Conservation (phyloP, 106 monocot species). For the Platanthera guangdongensis region DNA sequence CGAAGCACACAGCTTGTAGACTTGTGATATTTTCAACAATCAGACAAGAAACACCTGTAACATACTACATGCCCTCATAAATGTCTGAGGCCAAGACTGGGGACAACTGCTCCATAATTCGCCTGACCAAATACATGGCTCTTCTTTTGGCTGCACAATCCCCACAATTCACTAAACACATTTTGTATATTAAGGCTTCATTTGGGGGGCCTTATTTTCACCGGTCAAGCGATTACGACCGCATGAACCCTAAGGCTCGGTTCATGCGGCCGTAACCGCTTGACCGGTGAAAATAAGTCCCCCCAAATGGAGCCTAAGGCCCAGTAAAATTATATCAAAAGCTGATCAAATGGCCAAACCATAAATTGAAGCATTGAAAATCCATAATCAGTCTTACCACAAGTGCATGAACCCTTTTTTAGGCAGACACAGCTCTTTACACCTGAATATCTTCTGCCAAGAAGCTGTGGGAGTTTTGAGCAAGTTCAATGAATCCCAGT, state of each 20-base stretch:
- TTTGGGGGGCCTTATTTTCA: no score
- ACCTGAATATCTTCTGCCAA: not conserved
- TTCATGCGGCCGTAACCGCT: no score
- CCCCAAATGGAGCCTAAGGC: no score
- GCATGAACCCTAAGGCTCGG: no score
- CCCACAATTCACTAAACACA: not conserved
- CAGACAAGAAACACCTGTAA: no score
- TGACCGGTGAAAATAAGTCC: no score
- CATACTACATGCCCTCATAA: no score
- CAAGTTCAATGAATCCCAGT: conserved; percentile 2
- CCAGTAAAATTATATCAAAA: not conserved
- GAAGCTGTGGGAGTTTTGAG: not conserved
- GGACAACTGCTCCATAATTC: not conserved
- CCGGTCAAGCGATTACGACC: no score
- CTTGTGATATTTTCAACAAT: no score
- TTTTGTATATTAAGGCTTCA: not conserved
- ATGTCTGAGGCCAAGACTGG: no score
- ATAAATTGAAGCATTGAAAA: not conserved
- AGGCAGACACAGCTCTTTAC: not conserved
- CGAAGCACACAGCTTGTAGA: no score
- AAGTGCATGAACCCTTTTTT: not conserved
- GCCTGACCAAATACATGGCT: not conserved
- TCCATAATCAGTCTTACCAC: not conserved
- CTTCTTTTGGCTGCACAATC: not conserved
- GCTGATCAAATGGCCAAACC: not conserved